A percentile compares a stretch with the other conserved stretches of the same genome.
Conservation (phyloP, 2,329 filamentous ascomycete genomes). For the Monosporascus sp. region DNA sequence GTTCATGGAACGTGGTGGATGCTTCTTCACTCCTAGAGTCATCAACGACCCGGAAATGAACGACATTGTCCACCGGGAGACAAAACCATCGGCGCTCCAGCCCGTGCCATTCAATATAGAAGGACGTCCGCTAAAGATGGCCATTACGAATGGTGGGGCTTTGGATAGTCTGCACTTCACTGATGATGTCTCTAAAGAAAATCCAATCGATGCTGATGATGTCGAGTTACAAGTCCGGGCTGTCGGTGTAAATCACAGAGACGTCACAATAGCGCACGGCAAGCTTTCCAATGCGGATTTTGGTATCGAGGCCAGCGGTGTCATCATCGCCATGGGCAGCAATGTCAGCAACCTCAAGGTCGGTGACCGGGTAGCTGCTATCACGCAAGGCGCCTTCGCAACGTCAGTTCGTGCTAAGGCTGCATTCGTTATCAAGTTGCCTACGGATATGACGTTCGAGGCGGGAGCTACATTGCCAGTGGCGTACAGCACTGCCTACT, state of each 20-base stretch:
- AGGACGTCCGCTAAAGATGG: slow-evolving; percentile 21
- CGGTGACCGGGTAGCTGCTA: slow-evolving; percentile 28
- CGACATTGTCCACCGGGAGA: slow-evolving; percentile 38
- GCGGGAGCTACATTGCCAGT: slow-evolving; percentile 22
- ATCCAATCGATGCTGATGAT: slow-evolving; percentile 29
- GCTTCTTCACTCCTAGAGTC: slow-evolving; percentile 35
- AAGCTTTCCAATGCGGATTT: slow-evolving; percentile 20
- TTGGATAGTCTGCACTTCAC: slow-evolving; percentile 26
- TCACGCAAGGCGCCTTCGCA: slow-evolving; percentile 32
- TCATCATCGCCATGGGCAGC: slow-evolving; percentile 20
- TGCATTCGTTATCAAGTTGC: slow-evolving; percentile 24
- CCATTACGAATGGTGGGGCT: slow-evolving; percentile 19
- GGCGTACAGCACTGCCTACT: slow-evolving; percentile 23
- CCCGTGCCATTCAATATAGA: slow-evolving; percentile 33
- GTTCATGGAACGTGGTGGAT: slow-evolving; percentile 35
- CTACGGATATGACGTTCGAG: slow-evolving; percentile 22
- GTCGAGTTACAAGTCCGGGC: slow-evolving; percentile 25
- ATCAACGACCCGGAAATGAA: slow-evolving; percentile 37
- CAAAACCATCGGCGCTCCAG: slow-evolving; percentile 32
- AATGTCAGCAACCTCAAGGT: slow-evolving; percentile 20
- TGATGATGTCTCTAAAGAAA: slow-evolving; percentile 19
- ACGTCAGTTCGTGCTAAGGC: slow-evolving; percentile 21
- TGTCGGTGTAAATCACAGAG: slow-evolving; percentile 24
- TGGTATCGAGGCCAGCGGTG: slow-evolving; percentile 23
- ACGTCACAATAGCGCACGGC: slow-evolving; percentile 23